Conservation (phyloP, 768 basidiomycete genomes). For the Daedaleopsis nitida region DNA sequence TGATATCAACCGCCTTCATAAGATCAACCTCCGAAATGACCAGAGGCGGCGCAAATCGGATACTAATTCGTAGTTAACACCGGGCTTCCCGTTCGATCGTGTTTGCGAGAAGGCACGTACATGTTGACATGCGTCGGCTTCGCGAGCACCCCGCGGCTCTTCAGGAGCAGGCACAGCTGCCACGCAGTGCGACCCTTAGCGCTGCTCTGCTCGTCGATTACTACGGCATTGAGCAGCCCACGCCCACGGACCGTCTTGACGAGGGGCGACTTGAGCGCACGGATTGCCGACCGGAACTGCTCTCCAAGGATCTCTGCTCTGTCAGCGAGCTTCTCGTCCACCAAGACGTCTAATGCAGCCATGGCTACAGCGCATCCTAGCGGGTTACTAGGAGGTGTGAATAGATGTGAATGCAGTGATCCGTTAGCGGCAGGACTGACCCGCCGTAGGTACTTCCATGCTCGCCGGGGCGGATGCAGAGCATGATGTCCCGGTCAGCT, state of each 20-base stretch:
- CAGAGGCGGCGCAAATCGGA: slow-evolving; percentile 95
- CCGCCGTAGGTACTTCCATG: slow-evolving; percentile 97
- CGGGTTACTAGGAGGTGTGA: slow-evolving; percentile 64
- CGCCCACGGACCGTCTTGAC: slow-evolving; percentile 80
- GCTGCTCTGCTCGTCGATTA: slow-evolving; percentile 85
- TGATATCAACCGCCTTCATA: slow-evolving; percentile 69
- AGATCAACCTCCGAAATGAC: slow-evolving; percentile 92
- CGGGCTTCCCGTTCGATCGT: background rate
- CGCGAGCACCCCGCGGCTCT: slow-evolving; percentile 88
- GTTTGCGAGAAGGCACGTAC: slow-evolving; percentile 48
- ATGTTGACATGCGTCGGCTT: slow-evolving; percentile 97
- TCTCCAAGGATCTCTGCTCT: slow-evolving; percentile 80
- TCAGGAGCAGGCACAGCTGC: slow-evolving; percentile 92
- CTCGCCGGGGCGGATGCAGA: slow-evolving; percentile 92
- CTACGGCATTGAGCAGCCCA: slow-evolving; percentile 90
- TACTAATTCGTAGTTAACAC: slow-evolving; percentile 45
- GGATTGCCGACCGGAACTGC: slow-evolving; percentile 70
- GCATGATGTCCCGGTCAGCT: slow-evolving; percentile 89
- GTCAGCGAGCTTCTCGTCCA: slow-evolving; percentile 82
- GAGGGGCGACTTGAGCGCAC: slow-evolving; percentile 65
- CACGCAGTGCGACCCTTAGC: slow-evolving; percentile 83
- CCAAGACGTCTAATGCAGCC: slow-evolving; percentile 88
- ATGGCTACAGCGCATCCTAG: slow-evolving; percentile 96
- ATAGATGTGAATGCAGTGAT: slow-evolving; percentile 2
- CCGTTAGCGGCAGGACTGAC: slow-evolving; percentile 42